These are phyloP conservation scores for Chlamydomonas asymmetrica DNA, from an alignment of 139 green algal species.

Conservation along the genomic window DNA sequence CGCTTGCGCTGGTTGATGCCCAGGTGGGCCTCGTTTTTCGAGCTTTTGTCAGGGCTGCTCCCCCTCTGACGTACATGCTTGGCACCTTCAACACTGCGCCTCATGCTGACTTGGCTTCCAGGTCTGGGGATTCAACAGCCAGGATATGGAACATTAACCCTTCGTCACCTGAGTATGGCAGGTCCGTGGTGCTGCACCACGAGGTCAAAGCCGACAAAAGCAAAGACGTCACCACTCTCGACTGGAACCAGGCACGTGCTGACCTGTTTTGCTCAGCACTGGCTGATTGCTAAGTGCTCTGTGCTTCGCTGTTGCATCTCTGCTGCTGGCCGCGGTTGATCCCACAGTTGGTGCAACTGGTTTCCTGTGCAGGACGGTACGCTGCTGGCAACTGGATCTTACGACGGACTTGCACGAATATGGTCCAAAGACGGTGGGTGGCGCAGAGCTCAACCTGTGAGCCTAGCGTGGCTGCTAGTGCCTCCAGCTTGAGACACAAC, in stretches of 20 bases:
- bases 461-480: background rate
- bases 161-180: constrained; percentile 6
- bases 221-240: constrained; percentile 90
- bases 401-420: constrained; percentile 82
- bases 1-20: background rate
- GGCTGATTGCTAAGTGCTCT: too few relatives aligned
- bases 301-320: too few relatives aligned
- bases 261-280: too few relatives aligned
- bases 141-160: constrained; percentile 79
- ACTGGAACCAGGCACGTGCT: constrained; percentile 93
- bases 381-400: constrained; percentile 86
- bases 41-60: too few relatives aligned
- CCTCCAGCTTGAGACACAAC: background rate
- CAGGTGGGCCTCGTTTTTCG: background rate
- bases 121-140: constrained; percentile 80
- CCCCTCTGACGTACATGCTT: too few relatives aligned
- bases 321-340: too few relatives aligned
- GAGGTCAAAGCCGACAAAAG: constrained; percentile 29
- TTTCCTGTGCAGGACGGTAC: too few relatives aligned
- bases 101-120: too few relatives aligned
- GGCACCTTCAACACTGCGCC: too few relatives aligned
- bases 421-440: constrained; percentile 80
- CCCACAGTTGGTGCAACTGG: too few relatives aligned
- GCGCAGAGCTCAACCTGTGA: background rate
- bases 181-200: constrained; percentile 45